These are phyloP conservation scores for Penicillium tannophilum DNA, from an alignment of 495 filamentous ascomycete genomes.

Conservation along the genomic window DNA sequence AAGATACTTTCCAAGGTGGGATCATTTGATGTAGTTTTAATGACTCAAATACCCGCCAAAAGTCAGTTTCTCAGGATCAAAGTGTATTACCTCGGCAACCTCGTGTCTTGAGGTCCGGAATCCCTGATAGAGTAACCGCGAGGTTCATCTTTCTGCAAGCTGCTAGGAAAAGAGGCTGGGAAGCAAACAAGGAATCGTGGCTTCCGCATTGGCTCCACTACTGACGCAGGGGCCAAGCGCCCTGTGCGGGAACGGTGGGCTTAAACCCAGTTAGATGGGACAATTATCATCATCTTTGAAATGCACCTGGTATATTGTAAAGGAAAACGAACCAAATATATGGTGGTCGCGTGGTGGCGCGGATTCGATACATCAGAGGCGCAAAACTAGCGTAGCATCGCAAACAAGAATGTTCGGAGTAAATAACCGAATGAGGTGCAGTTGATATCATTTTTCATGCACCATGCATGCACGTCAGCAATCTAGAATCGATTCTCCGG, in stretches of 20 bases:
- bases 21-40: too few relatives aligned
- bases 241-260: slow-evolving; percentile 10
- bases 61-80: too few relatives aligned
- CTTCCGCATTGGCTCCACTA: slow-evolving; percentile 5
- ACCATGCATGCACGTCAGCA: background rate
- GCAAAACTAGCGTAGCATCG: too few relatives aligned
- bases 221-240: slow-evolving; percentile 22
- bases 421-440: background rate
- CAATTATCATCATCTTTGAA: too few relatives aligned
- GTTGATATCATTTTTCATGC: background rate
- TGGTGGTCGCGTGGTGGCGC: too few relatives aligned
- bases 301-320: too few relatives aligned
- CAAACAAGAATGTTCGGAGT: too few relatives aligned
- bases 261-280: background rate
- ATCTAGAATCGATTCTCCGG: slow-evolving; percentile 25
- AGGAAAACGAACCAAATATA: too few relatives aligned
- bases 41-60: background rate
- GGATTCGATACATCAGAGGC: too few relatives aligned
- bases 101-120: background rate
- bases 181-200: background rate
- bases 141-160: slow-evolving; percentile 9
- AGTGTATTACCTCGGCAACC: background rate
- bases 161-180: slow-evolving; percentile 7
- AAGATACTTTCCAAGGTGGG: too few relatives aligned
- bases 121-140: background rate